Base-by-base conservation (phyloP, 306 rosid species). In the Senna siamea region DNA sequence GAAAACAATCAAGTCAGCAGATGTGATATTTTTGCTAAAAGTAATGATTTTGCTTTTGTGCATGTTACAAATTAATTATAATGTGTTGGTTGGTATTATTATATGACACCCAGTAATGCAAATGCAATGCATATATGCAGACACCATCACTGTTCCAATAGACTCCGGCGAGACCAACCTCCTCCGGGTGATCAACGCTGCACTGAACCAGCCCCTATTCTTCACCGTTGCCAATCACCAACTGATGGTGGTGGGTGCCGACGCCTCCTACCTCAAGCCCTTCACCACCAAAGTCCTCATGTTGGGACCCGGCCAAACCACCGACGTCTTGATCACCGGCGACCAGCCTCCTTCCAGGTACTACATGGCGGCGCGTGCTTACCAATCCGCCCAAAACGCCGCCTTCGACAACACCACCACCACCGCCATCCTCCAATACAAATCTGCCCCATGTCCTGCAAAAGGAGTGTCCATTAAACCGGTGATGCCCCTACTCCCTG, bases 251-350 rank as follows among this genome's bases (percentile, higher is more conserved):
- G 97, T 94, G 0, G 86, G 96, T 1, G 99, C 98, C 2, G 99
- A 94, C 13, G 96, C 98, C 61, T 90, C 98, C 19, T 94, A 94
- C 79, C 50, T 86, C 0, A 94, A 87, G 26, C 99, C 96, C 11
- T 92, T 94, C 88, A 91, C 90, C 61, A 88, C 98, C 59, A 66
- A 73, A 1, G 88, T 89, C 75, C 76, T 94, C 58, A 90, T 94
- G 96, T 77, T 94, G 0, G 97, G 98, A 7, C 99, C 99, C 0
- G 99, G 99, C 0, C 99, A 94, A 73, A 94, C 99, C 79, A 94
- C 98, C 7, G 99, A 94, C 44, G 98, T 94, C 4, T 73, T 94
- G 52, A 76, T 94, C 85, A 70, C 81, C 47, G 99, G 87, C 3
- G 75, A 94, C 85, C 95, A 92, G 38, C 86, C 84, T 3, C 88